These are phyloP conservation scores for Penicillium soppii DNA, from an alignment of 495 filamentous ascomycete genomes.

Conservation along the genomic window DNA sequence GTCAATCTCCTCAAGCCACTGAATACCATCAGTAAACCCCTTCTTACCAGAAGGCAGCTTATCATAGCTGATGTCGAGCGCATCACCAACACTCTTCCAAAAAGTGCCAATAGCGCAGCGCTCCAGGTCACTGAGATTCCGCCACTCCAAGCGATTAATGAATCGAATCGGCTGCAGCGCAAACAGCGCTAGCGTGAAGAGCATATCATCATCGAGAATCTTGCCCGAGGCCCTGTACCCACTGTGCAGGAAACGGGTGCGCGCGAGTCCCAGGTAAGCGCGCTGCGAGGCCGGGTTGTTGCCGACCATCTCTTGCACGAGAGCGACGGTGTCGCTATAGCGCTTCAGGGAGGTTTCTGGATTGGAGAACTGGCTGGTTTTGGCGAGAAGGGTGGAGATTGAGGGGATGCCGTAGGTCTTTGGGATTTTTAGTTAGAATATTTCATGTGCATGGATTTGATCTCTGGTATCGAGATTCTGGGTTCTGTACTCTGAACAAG, in stretches of 20 bases:
- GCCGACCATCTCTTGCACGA: slow-evolving; percentile 57
- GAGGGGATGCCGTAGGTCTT: slow-evolving; percentile 67
- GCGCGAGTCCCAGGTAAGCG: slow-evolving; percentile 51
- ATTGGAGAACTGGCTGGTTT: slow-evolving; percentile 58
- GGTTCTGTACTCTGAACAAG: slow-evolving; percentile 53
- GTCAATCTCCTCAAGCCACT: slow-evolving; percentile 63
- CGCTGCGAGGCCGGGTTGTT: slow-evolving; percentile 49
- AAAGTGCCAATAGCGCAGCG: slow-evolving; percentile 63
- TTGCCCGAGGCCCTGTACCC: slow-evolving; percentile 57
- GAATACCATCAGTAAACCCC: slow-evolving; percentile 59
- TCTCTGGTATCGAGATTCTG: neutral
- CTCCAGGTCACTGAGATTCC: slow-evolving; percentile 59
- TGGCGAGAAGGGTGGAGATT: slow-evolving; percentile 56
- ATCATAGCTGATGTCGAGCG: slow-evolving; percentile 57
- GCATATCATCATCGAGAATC: slow-evolving; percentile 63
- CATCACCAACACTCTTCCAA: slow-evolving; percentile 65
- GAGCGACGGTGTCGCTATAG: slow-evolving; percentile 60
- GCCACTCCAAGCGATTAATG: slow-evolving; percentile 62
- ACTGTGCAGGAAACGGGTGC: slow-evolving; percentile 67
- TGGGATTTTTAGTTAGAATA: neutral
- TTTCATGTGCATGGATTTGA: neutral
- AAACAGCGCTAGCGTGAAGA: slow-evolving; percentile 67
- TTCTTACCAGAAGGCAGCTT: slow-evolving; percentile 33
- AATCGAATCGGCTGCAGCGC: slow-evolving; percentile 58
- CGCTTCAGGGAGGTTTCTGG: slow-evolving; percentile 55